Evolutionary conservation across 306 rosid genomes (phyloP), one percentile per base, ranked within the genome.

Genomic region (Phaseolus lunatus): DNA sequence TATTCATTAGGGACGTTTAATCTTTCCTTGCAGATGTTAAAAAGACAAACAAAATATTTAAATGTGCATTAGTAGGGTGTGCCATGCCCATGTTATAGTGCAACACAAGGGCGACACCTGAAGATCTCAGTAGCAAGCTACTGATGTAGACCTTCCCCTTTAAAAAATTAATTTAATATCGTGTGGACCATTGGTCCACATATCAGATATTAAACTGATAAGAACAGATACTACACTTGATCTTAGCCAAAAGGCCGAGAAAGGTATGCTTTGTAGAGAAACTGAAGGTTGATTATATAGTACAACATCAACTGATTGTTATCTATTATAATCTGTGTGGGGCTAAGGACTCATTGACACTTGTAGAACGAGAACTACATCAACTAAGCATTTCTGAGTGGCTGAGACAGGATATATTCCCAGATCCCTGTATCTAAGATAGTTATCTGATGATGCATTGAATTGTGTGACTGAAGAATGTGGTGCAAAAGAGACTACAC

Each of bases 241-340:
- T 57, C 64, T 57, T 57, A 57, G 64, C 65, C 65, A 26, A 58
- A 58, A 26, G 65, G 37, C 65, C 65, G 65, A 58, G 37, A 24
- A 58, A 58, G 37, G 65, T 58, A 58, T 58, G 37, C 12, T 0
- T 11, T 23, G 1, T 0, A 0, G 0, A 0, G 0, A 0, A 0
- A 0, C 4, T 9, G 6, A 26, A 5, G 9, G 1, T 13, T 1
- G 9, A 0, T 57, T 58, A 24, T 58, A 26, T 58, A 13, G 0
- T 5, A 0, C 0, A 26, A 5, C 18, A 4, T 26, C 10, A 58
- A 0, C 5, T 5, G 5, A 5, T 2, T 5, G 10, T 58, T 26
- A 24, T 5, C 65, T 58, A 0, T 6, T 5, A 4, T 58, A 3
- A 58, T 0, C 37, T 0, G 14, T 58, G 65, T 58, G 65, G 29